Evolutionary conservation across 495 filamentous ascomycete species (phyloP), one percentile per base, ranked within the genome.

Genomic region (Neurospora discreta): DNA sequence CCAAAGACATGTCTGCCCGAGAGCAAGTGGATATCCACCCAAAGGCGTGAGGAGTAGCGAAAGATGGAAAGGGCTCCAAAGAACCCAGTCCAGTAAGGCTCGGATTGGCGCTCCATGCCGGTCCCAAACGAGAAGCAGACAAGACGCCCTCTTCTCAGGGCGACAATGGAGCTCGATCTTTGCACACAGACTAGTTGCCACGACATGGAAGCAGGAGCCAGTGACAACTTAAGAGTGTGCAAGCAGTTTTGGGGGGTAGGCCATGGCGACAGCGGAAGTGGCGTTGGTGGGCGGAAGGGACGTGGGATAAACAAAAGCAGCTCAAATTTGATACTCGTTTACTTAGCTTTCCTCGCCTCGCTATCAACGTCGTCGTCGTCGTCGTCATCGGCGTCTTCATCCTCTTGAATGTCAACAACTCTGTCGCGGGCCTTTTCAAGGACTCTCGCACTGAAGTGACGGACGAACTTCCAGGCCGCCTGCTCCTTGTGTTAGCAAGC

Each of bases 191-290:
- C 94, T 93, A 87, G 95, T 93, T 88, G 89, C 86, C 92, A 93
- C 88, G 84, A 86, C 89, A 95, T 89, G 85, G 90, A 84, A 75
- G 87, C 82, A 85, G 83, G 78, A 80, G 81, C 82, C 52, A 82
- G 88, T 92, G 93, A 85, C 90, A 96, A 94, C 94, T 97, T 88
- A 96, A 95, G 90, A 90, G 91, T 90, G 91, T 94, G 93, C 93
- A 83, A 71, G 80, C 77, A 68, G 58, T 42, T 52, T 69, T 23
- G 5, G 69, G 69, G 40, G 69, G 67, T 70, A 68, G 43, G 52
- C 11, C 30, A 30, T 60, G 44, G 30, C n/a, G 13, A 23, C 13
- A 44, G 16, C 10, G 11, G 10, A 70, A 11, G 26, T 46, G 33
- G 26, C 26, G 33, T 20, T 42, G 41, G 41, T 41, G 30, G 4